Evolutionary conservation across 257 asterid species (phyloP), one percentile per base, ranked within the genome.

Genomic region (Solanum gandarillasii): DNA sequence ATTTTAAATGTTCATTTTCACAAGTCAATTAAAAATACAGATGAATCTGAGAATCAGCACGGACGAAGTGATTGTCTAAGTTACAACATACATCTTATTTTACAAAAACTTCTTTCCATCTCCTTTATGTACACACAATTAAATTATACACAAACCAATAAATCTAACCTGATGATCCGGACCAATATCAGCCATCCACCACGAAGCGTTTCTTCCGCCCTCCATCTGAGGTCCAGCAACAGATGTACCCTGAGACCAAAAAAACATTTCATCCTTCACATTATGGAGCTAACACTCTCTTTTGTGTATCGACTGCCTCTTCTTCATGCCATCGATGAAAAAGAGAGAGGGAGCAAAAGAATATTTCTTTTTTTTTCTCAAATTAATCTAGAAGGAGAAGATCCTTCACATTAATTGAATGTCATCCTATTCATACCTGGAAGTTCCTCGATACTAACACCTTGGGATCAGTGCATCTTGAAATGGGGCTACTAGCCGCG

Each of bases 141-240:
- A 10, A 65, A 65, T 5, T 16, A 46, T 16, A 29, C 27, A 79
- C 68, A 81, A 48, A 16, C 29, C 68, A 81, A 82, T 82, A 48
- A 29, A 79, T n/a, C 90, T 25, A 74, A 95, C 99, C 99, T 96
- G 99, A 90, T 97, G 99, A 87, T 90, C 91, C n/a, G 87, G 91
- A 85, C 98, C 99, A 23, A 95, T 86, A 91, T 97, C 99, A 48
- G 96, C 90, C 98, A 94, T 95, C 99, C 99, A 97, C 99, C 99
- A 97, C 0, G 99, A 91, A 7, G 90, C 58, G 85, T 90, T 94
- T 86, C 86, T 88, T 83, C 99, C 98, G 25, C 92, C 94, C 89
- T 94, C 98, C 89, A 93, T 78, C 68, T 98, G 93, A 16, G 99
- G 95, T 60, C 99, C 99, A 8, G 99, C 94, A 88, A 94, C 94